Evolutionary conservation across 352 stramenopile genomes (phyloP).

Genomic region (Globisporangium cystogenes): DNA sequence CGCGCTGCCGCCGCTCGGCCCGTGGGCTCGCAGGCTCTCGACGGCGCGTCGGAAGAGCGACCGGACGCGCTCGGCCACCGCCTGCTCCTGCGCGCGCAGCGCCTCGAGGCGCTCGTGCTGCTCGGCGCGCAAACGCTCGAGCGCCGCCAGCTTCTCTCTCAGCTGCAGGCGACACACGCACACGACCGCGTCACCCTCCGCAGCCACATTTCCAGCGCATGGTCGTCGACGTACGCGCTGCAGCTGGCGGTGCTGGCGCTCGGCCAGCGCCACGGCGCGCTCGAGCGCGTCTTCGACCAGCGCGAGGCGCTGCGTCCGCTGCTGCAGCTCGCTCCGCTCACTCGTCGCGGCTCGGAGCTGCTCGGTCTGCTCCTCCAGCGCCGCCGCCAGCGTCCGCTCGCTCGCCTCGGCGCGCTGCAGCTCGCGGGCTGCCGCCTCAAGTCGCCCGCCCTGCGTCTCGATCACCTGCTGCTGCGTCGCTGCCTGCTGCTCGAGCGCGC

Average conservation of each 20-base stretch:
- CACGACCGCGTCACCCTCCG: too few species aligned
- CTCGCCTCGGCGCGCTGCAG: neutral
- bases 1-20: neutral
- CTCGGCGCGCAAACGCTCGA: conserved; percentile 16
- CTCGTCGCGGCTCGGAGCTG: neutral
- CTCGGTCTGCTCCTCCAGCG: neutral
- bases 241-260: conserved; percentile 32
- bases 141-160: conserved; percentile 9
- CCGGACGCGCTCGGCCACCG: conserved; percentile 12
- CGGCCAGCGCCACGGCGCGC: conserved; percentile 18
- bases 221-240: conserved; percentile 21
- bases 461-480: neutral
- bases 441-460: neutral
- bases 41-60: conserved; percentile 10
- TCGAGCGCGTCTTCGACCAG: conserved; percentile 20
- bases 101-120: conserved; percentile 18
- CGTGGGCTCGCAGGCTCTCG: neutral
- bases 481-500: conserved; percentile 4
- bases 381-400: neutral
- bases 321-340: conserved; percentile 17
- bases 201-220: too few species aligned
- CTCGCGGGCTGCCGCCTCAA: neutral
- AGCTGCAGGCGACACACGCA: conserved; percentile 12
- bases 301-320: conserved; percentile 8
- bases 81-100: conserved; percentile 12